A percentile compares a stretch with the other conserved stretches of the same genome.
Conservation (phyloP, 2,329 filamentous ascomycete species). For the Corynespora cassiicola region DNA sequence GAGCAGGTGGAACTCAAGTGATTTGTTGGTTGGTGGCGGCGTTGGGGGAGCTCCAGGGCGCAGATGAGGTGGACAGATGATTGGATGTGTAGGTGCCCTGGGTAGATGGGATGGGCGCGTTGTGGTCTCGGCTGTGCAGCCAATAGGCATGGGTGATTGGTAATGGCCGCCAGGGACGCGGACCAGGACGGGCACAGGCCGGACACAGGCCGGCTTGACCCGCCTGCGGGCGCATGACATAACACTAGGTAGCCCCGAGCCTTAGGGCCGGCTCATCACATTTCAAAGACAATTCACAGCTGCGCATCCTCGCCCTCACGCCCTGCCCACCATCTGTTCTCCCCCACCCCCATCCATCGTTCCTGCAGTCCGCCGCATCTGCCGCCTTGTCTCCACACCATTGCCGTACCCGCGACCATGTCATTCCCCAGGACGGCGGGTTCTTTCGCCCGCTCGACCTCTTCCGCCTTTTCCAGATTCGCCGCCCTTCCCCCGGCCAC, state of each 20-base stretch:
- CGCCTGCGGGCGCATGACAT: too few species aligned
- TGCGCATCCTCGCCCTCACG: too few species aligned
- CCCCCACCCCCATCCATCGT: too few species aligned
- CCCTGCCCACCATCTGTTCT: too few species aligned
- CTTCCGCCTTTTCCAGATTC: conserved; percentile 29
- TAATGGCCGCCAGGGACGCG: conserved; percentile 7
- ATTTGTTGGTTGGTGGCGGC: not conserved
- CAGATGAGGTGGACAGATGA: not conserved
- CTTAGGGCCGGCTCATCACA: too few species aligned
- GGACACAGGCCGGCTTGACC: too few species aligned
- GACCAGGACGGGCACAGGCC: too few species aligned
- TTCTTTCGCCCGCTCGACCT: conserved; percentile 29
- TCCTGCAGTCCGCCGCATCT: too few species aligned
- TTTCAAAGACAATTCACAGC: too few species aligned
- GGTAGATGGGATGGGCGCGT: not conserved
- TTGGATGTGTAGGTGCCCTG: not conserved
- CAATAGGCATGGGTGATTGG: conserved; percentile 3
- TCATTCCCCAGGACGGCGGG: conserved; percentile 35
- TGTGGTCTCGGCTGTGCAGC: not conserved
- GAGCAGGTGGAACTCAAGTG: conserved; percentile 34
- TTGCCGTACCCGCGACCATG: conserved; percentile 26
- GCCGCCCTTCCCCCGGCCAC: conserved; percentile 29
- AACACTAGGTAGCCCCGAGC: too few species aligned
- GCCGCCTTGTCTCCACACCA: too few species aligned
- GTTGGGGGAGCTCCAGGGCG: not conserved